A percentile compares a stretch with the other conserved stretches of the same genome.
These are phyloP conservation scores for Vigna nakashimae DNA, from an alignment of 306 rosid species.

Conservation along the genomic window DNA sequence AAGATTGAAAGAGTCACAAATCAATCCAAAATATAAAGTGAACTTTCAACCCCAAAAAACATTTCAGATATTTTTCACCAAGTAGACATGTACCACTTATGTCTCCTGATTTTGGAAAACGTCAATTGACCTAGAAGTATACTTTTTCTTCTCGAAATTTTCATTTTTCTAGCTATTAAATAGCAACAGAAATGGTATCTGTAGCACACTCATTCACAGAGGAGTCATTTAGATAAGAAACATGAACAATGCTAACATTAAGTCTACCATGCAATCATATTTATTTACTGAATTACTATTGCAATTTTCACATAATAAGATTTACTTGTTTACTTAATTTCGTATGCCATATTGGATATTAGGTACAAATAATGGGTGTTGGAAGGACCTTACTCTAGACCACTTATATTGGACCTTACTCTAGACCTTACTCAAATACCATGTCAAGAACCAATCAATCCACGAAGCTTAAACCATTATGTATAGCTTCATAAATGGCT, in stretches of 20 bases:
- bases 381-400: too few species aligned
- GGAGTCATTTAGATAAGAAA: slow-evolving; percentile 6
- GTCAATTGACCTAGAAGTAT: not conserved
- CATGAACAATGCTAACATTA: not conserved
- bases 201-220: not conserved
- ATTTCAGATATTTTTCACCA: not conserved
- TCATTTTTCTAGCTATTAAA: not conserved
- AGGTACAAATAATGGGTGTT: too few species aligned
- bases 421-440: too few species aligned
- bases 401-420: too few species aligned
- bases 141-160: not conserved
- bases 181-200: not conserved
- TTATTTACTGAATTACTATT: too few species aligned
- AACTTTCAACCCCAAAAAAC: not conserved
- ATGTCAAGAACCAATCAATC: too few species aligned
- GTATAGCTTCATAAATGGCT: too few species aligned
- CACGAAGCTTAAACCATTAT: too few species aligned
- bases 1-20: slow-evolving; percentile 14
- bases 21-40: slow-evolving; percentile 1
- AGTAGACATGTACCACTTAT: slow-evolving; percentile 13
- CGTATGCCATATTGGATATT: too few species aligned
- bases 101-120: slow-evolving; percentile 10
- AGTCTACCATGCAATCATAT: too few species aligned
- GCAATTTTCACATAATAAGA: too few species aligned
- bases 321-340: too few species aligned